Evolutionary conservation across 2,329 filamentous ascomycete species (phyloP).

Genomic region (Epichloe coenophiala): DNA sequence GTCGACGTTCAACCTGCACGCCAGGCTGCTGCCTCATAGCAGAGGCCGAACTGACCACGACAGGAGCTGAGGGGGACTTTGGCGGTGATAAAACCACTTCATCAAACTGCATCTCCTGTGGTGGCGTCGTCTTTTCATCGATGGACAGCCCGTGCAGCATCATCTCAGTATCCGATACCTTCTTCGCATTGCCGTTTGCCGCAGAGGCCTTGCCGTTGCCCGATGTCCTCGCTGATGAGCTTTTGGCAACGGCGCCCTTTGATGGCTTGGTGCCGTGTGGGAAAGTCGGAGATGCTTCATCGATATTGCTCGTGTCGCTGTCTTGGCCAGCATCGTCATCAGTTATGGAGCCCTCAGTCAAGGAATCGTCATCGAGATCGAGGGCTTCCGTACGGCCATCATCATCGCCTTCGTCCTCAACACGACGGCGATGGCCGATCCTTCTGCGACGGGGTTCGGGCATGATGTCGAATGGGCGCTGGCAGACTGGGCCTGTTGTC

Average conservation of each 20-base stretch:
- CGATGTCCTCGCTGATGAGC: constrained; percentile 23
- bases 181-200: constrained; percentile 19
- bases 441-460: constrained; percentile 45
- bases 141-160: constrained; percentile 43
- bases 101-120: constrained; percentile 34
- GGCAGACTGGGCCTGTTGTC: neutral
- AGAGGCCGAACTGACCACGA: constrained; percentile 41
- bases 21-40: constrained; percentile 36
- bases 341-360: constrained; percentile 51
- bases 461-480: constrained; percentile 15
- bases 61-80: constrained; percentile 30
- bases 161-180: constrained; percentile 40
- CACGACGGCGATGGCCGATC: constrained; percentile 53
- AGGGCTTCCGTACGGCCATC: constrained; percentile 42
- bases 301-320: constrained; percentile 51
- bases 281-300: constrained; percentile 39
- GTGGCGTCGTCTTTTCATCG: constrained; percentile 25
- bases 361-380: constrained; percentile 51
- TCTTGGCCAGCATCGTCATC: constrained; percentile 47
- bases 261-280: constrained; percentile 27
- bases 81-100: constrained; percentile 25
- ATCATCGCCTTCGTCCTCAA: constrained; percentile 59
- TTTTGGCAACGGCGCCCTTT: constrained; percentile 24
- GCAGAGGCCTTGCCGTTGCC: constrained; percentile 24
- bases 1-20: constrained; percentile 53